Evolutionary conservation across 768 basidiomycete species (phyloP).

Genomic region (Phaeotremella skinneri): DNA sequence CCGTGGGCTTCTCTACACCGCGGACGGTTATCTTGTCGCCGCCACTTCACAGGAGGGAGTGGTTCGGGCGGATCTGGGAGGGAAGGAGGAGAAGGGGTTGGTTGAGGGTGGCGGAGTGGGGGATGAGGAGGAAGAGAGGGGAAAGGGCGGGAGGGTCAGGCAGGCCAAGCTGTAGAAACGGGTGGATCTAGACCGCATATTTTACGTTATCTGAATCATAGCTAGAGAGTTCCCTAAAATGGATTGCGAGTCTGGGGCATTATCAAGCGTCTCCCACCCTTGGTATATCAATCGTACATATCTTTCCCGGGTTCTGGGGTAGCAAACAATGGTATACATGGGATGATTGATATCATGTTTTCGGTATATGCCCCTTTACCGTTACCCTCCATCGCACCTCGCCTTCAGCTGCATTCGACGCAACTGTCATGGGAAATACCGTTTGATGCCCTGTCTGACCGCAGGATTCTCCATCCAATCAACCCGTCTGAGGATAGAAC

Average conservation of each 20-base stretch:
- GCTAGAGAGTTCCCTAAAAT: no score
- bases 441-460: slow-evolving; percentile 9
- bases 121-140: slow-evolving; percentile 30
- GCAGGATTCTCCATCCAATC: slow-evolving; percentile 9
- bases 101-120: slow-evolving; percentile 64
- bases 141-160: slow-evolving; percentile 68
- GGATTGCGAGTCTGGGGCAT: no score
- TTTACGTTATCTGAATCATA: no score
- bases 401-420: background rate
- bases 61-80: slow-evolving; percentile 61
- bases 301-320: no score
- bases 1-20: slow-evolving; percentile 46
- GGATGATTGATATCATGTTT: no score
- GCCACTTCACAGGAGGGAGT: slow-evolving; percentile 52
- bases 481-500: background rate
- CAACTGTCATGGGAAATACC: background rate
- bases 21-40: slow-evolving; percentile 45
- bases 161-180: slow-evolving; percentile 32
- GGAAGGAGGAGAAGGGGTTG: slow-evolving; percentile 65
- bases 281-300: no score
- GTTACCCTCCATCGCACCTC: no score
- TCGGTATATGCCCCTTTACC: no score
- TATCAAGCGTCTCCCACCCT: no score
- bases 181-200: background rate
- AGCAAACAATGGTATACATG: no score